Evolutionary conservation across 2,329 filamentous ascomycete genomes (phyloP).

Genomic region (Xylaria multiplex): DNA sequence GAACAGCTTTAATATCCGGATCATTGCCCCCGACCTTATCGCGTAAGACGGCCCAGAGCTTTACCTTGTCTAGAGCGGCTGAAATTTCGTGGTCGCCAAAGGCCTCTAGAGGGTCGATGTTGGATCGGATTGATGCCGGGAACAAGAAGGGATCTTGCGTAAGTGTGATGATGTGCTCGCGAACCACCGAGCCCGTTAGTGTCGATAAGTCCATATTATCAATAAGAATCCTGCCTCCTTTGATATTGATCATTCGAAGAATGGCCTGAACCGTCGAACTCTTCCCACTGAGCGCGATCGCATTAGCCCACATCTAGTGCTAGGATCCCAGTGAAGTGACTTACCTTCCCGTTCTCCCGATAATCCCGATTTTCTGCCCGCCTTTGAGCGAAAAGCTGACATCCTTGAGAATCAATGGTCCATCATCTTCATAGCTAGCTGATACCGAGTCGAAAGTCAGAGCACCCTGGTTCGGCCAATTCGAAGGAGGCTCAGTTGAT

Average conservation of each 20-base stretch:
- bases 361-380: constrained; percentile 60
- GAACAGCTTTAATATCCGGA: constrained; percentile 8
- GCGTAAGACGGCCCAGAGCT: constrained; percentile 21
- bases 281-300: constrained; percentile 47
- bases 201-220: constrained; percentile 59
- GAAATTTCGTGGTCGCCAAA: constrained; percentile 53
- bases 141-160: constrained; percentile 60
- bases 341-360: constrained; percentile 59
- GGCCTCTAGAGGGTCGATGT: constrained; percentile 55
- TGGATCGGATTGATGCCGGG: constrained; percentile 57
- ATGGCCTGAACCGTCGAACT: constrained; percentile 57
- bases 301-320: not conserved
- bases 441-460: constrained; percentile 44
- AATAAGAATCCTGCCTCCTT: constrained; percentile 56
- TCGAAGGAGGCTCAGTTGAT: constrained; percentile 9
- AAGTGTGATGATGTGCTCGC: constrained; percentile 53
- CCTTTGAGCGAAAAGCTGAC: constrained; percentile 46
- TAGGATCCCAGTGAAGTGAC: not conserved
- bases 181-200: constrained; percentile 56
- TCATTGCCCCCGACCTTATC: constrained; percentile 29
- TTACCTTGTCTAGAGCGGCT: constrained; percentile 52
- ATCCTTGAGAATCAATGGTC: constrained; percentile 36
- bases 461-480: constrained; percentile 45
- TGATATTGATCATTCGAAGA: constrained; percentile 59
- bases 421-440: constrained; percentile 43